These are phyloP conservation scores for Botrytis pseudocinerea DNA, from an alignment of 2,329 filamentous ascomycete species.

Conservation along the genomic window DNA sequence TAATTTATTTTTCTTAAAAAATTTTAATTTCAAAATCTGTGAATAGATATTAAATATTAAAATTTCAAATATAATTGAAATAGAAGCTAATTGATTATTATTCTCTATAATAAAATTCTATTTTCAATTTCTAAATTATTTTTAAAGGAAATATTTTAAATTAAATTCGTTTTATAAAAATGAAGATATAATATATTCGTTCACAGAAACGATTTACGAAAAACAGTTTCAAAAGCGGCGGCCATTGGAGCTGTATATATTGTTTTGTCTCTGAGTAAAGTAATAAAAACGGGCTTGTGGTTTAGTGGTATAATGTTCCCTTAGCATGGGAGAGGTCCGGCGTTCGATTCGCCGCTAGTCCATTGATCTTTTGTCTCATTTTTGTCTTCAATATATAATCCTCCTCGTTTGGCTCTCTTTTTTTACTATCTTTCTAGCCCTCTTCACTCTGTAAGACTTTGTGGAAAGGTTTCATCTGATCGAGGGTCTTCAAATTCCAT, in stretches of 20 bases:
- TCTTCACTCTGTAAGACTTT: too few species aligned
- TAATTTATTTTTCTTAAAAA: neutral
- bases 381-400: too few species aligned
- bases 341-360: constrained; percentile 18
- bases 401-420: neutral
- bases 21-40: neutral
- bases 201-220: neutral
- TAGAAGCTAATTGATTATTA: neutral
- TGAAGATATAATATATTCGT: neutral
- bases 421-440: too few species aligned
- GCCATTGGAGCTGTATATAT: neutral
- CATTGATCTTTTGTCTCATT: neutral
- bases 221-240: neutral
- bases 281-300: constrained; percentile 2
- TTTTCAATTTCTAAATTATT: neutral
- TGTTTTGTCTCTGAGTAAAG: neutral
- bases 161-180: neutral
- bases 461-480: neutral
- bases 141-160: neutral
- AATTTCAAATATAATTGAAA: neutral
- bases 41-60: neutral
- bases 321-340: constrained; percentile 17
- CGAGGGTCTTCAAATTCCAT: neutral
- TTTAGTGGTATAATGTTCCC: constrained; percentile 19
- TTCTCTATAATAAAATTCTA: neutral